These are phyloP conservation scores for Daphne laureola DNA, from an alignment of 441 rosid genomes.

Conservation along the genomic window DNA sequence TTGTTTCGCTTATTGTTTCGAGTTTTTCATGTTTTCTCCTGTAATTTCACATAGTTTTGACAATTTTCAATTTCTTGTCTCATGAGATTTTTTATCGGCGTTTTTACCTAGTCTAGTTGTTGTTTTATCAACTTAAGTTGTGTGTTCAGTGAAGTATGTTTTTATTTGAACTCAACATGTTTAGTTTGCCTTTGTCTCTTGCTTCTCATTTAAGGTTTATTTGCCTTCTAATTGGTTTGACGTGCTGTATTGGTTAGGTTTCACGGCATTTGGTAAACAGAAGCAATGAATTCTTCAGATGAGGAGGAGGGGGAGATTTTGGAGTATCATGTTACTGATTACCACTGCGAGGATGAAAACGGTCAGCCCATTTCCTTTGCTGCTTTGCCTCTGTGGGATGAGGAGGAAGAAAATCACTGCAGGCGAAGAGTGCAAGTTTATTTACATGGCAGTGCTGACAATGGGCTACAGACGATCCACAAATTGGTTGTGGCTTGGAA, in stretches of 20 bases:
- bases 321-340: slow-evolving; percentile 21
- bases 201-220: too few relatives aligned
- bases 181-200: too few relatives aligned
- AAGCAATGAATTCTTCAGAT: slow-evolving; percentile 26
- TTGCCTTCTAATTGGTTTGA: slow-evolving; percentile 5
- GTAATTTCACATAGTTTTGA: too few relatives aligned
- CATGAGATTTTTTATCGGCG: too few relatives aligned
- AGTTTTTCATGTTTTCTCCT: too few relatives aligned
- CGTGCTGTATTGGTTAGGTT: too few relatives aligned
- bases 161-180: too few relatives aligned
- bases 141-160: too few relatives aligned
- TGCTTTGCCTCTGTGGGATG: slow-evolving; percentile 27
- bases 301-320: slow-evolving; percentile 27
- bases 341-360: slow-evolving; percentile 23
- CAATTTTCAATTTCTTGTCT: too few relatives aligned
- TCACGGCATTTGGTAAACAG: neutral
- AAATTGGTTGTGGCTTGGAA: slow-evolving; percentile 25
- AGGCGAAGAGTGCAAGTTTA: slow-evolving; percentile 9
- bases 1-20: too few relatives aligned
- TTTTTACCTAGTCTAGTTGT: too few relatives aligned
- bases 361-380: slow-evolving; percentile 24
- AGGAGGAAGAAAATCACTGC: slow-evolving; percentile 10
- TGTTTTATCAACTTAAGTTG: too few relatives aligned
- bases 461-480: slow-evolving; percentile 21
- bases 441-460: slow-evolving; percentile 18